A percentile compares a stretch with the other conserved stretches of the same genome.
These are phyloP conservation scores for Ramaria rubella DNA, from an alignment of 768 basidiomycete species.

Conservation along the genomic window DNA sequence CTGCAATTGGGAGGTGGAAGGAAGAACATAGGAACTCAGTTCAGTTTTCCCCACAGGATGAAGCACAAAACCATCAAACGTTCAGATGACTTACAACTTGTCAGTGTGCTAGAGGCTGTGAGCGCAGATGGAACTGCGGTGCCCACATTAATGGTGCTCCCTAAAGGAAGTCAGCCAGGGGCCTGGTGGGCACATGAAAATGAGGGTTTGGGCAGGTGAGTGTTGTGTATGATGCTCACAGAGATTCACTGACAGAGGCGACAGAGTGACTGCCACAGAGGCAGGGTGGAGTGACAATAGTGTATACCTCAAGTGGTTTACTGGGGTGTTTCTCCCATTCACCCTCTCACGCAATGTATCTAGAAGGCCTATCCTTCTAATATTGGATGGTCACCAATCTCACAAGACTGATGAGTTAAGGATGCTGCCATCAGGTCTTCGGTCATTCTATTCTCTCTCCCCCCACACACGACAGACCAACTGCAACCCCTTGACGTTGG, in stretches of 20 bases:
- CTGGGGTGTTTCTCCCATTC: constrained; percentile 33
- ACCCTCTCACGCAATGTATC: constrained; percentile 21
- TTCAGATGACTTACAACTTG: constrained; percentile 34
- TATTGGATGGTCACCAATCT: constrained; percentile 40
- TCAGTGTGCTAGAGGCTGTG: constrained; percentile 41
- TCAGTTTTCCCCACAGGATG: constrained; percentile 17
- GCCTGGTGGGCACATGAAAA: background rate
- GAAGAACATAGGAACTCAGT: constrained; percentile 9
- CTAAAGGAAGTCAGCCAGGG: constrained; percentile 10
- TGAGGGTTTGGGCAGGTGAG: background rate
- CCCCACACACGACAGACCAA: constrained; percentile 36
- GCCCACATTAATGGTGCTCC: constrained; percentile 34
- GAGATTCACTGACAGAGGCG: background rate
- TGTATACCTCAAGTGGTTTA: constrained; percentile 21
- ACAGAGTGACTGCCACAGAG: background rate
- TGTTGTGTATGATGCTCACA: background rate
- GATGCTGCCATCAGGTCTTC: constrained; percentile 23
- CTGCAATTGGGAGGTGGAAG: constrained; percentile 17
- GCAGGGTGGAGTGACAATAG: constrained; percentile 16
- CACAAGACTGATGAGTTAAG: constrained; percentile 27
- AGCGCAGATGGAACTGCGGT: constrained; percentile 34
- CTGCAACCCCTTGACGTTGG: constrained; percentile 40
- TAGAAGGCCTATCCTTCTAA: constrained; percentile 32
- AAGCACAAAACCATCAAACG: constrained; percentile 17
- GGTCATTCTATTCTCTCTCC: constrained; percentile 32